Conservation (phyloP, 176 grass and related monocot species). For the Oryza australiensis region DNA sequence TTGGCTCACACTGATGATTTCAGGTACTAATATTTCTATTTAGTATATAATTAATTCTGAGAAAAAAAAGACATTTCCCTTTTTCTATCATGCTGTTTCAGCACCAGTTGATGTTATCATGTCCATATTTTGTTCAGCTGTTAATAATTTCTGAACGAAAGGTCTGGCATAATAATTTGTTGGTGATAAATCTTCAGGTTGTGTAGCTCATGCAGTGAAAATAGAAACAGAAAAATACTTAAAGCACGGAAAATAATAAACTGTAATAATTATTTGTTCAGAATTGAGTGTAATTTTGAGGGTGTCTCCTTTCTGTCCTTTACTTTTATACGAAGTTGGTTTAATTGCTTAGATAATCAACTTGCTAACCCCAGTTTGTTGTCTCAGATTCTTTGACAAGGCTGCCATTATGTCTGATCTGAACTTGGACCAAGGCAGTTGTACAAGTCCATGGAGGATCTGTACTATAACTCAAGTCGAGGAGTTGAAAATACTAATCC, state of each 20-base stretch:
- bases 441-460: slow-evolving; percentile 42
- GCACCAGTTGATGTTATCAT: neutral
- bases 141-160: slow-evolving; percentile 11
- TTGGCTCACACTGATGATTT: slow-evolving; percentile 60
- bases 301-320: neutral
- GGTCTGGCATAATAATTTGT: neutral
- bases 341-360: slow-evolving; percentile 4
- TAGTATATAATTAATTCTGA: neutral
- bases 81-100: neutral
- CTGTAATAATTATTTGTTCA: neutral
- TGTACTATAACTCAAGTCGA: slow-evolving; percentile 76
- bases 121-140: neutral
- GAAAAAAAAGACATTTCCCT: neutral
- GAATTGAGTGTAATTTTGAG: neutral
- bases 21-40: slow-evolving; percentile 32
- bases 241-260: neutral
- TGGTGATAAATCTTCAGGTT: neutral
- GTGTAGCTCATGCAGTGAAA: slow-evolving; percentile 2
- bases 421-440: slow-evolving; percentile 27
- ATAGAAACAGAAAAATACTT: neutral
- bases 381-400: slow-evolving; percentile 73
- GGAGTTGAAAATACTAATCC: slow-evolving; percentile 79
- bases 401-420: slow-evolving; percentile 66
- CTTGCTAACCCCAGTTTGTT: slow-evolving; percentile 12
- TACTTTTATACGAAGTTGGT: slow-evolving; percentile 9